Percentiles rank a stretch among this genome's conserved stretches.
These are phyloP conservation scores for Aphanomyces invadans DNA, from an alignment of 352 stramenopile genomes.

Conservation along the genomic window DNA sequence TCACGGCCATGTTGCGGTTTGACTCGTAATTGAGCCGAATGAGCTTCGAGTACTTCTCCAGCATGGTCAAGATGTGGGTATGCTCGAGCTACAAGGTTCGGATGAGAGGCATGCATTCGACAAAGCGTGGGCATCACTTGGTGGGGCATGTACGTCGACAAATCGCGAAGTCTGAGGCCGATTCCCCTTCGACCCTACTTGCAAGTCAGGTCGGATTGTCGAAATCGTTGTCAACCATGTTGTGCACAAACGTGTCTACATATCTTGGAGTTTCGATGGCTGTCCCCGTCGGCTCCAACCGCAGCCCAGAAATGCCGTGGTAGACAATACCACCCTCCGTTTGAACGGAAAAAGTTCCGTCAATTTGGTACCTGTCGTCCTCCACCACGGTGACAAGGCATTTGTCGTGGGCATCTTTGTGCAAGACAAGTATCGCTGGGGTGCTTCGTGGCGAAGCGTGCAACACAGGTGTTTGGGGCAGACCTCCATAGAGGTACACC, in stretches of 20 bases:
- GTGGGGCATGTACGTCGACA: background rate
- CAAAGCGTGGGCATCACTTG: slow-evolving; percentile 8
- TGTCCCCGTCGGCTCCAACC: slow-evolving; percentile 2
- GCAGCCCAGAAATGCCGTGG: slow-evolving; percentile 12
- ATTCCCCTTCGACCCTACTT: background rate
- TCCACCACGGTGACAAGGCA: background rate
- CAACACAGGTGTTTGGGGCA: background rate
- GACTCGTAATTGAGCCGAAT: slow-evolving; percentile 44
- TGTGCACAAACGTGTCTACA: slow-evolving; percentile 8
- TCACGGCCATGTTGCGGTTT: slow-evolving; percentile 44
- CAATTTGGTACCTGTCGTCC: slow-evolving; percentile 22
- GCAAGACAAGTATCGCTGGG: slow-evolving; percentile 27
- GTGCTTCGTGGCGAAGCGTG: slow-evolving; percentile 25
- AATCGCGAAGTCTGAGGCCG: slow-evolving; percentile 3
- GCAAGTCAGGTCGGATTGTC: background rate
- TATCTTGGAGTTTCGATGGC: background rate
- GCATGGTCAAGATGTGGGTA: slow-evolving; percentile 35
- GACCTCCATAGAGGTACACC: background rate
- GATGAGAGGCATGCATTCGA: too few species aligned
- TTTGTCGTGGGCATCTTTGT: slow-evolving; percentile 13
- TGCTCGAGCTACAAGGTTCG: slow-evolving; percentile 27
- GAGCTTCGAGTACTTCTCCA: slow-evolving; percentile 61
- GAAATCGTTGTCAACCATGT: background rate
- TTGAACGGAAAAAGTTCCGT: slow-evolving; percentile 26
- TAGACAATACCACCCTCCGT: slow-evolving; percentile 5